phyloP scores from a whole-genome alignment of 2,329 filamentous ascomycete genomes.

The Lasiodiplodia citricola region DNA sequence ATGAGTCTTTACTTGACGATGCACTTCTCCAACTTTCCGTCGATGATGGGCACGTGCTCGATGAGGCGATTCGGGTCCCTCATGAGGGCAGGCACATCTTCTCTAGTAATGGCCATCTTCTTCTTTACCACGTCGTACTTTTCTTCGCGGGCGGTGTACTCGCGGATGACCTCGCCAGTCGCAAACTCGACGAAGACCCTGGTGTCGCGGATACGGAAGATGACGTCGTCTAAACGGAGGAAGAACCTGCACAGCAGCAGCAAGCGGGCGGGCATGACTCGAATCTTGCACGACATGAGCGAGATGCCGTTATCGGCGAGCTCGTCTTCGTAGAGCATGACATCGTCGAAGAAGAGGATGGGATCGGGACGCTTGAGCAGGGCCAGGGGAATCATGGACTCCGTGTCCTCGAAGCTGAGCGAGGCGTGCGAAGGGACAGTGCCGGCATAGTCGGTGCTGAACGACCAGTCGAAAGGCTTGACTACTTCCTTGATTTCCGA shows the following conservation, averaged over 20 bases:
- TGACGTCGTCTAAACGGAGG: conserved; percentile 88
- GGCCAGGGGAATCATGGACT: conserved; percentile 77
- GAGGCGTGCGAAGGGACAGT: conserved; percentile 53
- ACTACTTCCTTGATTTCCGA: conserved; percentile 91
- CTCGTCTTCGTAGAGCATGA: conserved; percentile 96
- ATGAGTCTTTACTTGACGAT: conserved; percentile 37
- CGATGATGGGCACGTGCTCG: conserved; percentile 66
- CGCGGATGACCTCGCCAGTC: conserved; percentile 77
- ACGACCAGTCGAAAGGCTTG: conserved; percentile 98
- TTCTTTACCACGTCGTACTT: conserved; percentile 75
- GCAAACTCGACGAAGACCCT: conserved; percentile 90
- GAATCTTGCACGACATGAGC: conserved; percentile 84
- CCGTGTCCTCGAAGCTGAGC: conserved; percentile 49
- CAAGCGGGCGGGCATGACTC: conserved; percentile 89
- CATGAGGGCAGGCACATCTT: conserved; percentile 77
- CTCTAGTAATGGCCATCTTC: conserved; percentile 62
- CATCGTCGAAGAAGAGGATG: conserved; percentile 95
- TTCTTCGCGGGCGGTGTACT: conserved; percentile 89
- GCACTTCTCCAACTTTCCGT: conserved; percentile 67
- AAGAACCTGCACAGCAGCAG: conserved; percentile 86
- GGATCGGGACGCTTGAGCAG: conserved; percentile 88
- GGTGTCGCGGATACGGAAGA: conserved; percentile 87
- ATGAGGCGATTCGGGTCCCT: conserved; percentile 77
- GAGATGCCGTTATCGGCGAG: conserved; percentile 97
- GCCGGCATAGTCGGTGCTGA: conserved; percentile 86